Evolutionary conservation across 306 rosid genomes (phyloP).

Genomic region (Clitoria ternatea): DNA sequence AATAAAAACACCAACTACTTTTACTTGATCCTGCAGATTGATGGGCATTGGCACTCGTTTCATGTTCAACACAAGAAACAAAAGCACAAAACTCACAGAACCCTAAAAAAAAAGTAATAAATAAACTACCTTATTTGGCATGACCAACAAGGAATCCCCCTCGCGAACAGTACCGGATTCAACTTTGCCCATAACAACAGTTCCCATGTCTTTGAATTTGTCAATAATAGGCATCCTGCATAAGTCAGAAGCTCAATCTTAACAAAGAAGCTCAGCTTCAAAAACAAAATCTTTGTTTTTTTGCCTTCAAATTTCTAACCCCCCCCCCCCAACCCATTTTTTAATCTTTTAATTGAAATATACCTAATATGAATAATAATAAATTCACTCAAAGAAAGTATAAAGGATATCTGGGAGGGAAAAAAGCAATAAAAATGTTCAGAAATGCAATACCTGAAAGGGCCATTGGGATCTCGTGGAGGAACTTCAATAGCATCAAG

Average conservation of each 20-base stretch:
- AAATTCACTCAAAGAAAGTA: too few relatives aligned
- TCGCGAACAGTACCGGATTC: constrained; percentile 82
- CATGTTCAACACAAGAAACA: background rate
- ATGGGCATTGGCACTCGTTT: constrained; percentile 17
- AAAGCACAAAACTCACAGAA: background rate
- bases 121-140: constrained; percentile 87
- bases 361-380: too few relatives aligned
- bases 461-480: constrained; percentile 74
- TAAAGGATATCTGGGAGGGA: background rate
- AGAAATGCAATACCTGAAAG: constrained; percentile 64
- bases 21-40: constrained; percentile 66
- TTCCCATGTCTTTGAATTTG: constrained; percentile 97
- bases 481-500: constrained; percentile 76
- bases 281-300: too few relatives aligned
- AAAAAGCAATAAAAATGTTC: background rate
- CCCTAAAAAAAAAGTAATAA: background rate
- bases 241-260: constrained; percentile 24
- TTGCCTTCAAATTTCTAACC: too few relatives aligned
- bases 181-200: constrained; percentile 94
- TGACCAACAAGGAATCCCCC: constrained; percentile 76
- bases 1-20: constrained; percentile 58
- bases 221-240: constrained; percentile 87
- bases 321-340: too few relatives aligned
- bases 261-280: background rate
- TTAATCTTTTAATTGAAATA: too few relatives aligned